Percentiles rank a stretch among this genome's conserved stretches.
These are phyloP conservation scores for Tillandsia fasciculata DNA, from an alignment of 176 grass and related monocot species.

Conservation along the genomic window DNA sequence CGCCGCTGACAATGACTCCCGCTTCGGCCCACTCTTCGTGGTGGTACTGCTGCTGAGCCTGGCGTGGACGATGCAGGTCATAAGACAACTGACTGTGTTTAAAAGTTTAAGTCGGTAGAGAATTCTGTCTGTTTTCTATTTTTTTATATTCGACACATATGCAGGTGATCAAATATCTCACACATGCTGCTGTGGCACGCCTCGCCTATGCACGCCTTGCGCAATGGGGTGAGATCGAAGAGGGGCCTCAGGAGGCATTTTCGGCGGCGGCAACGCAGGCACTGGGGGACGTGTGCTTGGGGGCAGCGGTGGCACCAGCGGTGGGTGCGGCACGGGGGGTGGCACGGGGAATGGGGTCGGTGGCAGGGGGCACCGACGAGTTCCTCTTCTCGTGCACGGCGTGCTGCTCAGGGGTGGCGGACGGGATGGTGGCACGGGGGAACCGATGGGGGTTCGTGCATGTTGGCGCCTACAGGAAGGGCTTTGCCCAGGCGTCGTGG, in stretches of 20 bases:
- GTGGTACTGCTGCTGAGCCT: slow-evolving; percentile 59
- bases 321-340: slow-evolving; percentile 37
- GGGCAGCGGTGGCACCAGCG: slow-evolving; percentile 45
- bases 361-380: slow-evolving; percentile 47
- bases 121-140: too few species aligned
- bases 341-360: slow-evolving; percentile 42
- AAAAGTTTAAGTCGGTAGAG: too few species aligned
- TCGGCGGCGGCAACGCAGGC: slow-evolving; percentile 28
- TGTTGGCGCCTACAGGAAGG: slow-evolving; percentile 40
- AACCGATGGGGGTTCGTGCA: slow-evolving; percentile 83
- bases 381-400: slow-evolving; percentile 70
- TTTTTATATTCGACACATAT: neutral
- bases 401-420: slow-evolving; percentile 46
- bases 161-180: slow-evolving; percentile 36
- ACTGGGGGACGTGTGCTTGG: slow-evolving; percentile 74
- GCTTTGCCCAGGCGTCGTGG: slow-evolving; percentile 56
- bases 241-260: slow-evolving; percentile 37
- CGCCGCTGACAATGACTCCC: slow-evolving; percentile 38
- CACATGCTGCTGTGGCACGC: slow-evolving; percentile 58
- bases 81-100: neutral
- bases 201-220: slow-evolving; percentile 46
- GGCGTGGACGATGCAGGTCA: slow-evolving; percentile 77
- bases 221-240: neutral
- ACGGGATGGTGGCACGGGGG: slow-evolving; percentile 48
- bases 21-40: slow-evolving; percentile 42